phyloP scores from a whole-genome alignment of 768 basidiomycete species.

The Leucocoprinus leucothites region DNA sequence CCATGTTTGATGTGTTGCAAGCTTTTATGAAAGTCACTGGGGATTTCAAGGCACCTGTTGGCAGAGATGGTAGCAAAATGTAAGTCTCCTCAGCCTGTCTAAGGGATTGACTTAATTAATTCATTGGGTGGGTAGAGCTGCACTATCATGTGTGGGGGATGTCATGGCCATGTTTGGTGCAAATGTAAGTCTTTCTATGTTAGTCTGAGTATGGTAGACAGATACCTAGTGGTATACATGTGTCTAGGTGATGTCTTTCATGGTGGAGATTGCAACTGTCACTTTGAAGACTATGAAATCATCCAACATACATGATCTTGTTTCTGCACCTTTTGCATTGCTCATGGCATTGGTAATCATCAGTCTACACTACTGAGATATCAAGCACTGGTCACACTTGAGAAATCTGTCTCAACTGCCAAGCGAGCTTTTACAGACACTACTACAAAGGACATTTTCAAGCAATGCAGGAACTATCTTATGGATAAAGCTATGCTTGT shows the following conservation, averaged over 20 bases:
- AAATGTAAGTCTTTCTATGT: constrained; percentile 52
- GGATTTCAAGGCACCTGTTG: constrained; percentile 59
- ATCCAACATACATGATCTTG: constrained; percentile 56
- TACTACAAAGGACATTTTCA: constrained; percentile 75
- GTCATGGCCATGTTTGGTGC: constrained; percentile 82
- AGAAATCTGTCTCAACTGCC: constrained; percentile 77
- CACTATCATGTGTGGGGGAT: constrained; percentile 85
- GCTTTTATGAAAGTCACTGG: constrained; percentile 68
- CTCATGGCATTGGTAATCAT: neutral
- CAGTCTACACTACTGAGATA: constrained; percentile 82
- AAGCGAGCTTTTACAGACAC: constrained; percentile 84
- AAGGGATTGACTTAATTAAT: neutral
- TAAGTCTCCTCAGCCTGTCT: constrained; percentile 30
- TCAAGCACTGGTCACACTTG: constrained; percentile 72
- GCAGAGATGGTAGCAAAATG: constrained; percentile 67
- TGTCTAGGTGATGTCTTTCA: constrained; percentile 88
- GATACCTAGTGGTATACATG: neutral
- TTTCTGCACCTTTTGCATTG: neutral
- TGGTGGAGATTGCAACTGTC: constrained; percentile 74
- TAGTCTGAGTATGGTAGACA: neutral
- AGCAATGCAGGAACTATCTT: constrained; percentile 73
- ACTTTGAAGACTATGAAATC: constrained; percentile 69
- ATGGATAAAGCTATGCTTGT: constrained; percentile 82
- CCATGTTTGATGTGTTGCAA: constrained; percentile 85
- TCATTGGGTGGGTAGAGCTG: constrained; percentile 50